Base-by-base conservation (phyloP, 495 filamentous ascomycete species). In the Daldinia concentrica region DNA sequence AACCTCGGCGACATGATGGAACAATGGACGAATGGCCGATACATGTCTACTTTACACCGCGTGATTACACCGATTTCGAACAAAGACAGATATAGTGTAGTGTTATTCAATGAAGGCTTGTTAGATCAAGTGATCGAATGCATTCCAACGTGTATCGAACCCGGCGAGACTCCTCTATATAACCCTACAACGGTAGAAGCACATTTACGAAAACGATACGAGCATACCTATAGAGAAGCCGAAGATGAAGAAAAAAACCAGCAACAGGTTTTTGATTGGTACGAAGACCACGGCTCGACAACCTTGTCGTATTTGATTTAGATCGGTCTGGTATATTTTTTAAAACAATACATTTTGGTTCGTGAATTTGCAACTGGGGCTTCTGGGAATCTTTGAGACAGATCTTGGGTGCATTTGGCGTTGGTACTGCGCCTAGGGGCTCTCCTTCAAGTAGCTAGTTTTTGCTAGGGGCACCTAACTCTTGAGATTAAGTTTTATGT, bases 1-100 rank as follows among this genome's bases (percentile, higher is more conserved):
- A 86, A 86, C 62, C 82, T 87, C 43, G 84, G 85, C 14, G 83
- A 87, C 69, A 74, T 86, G 57, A 81, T 84, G 79, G 78, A 79
- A 15, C 74, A 69, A 51, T 80, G 85, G 32, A 82, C 82, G 9
- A 83, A 82, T 6, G 84, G 84, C 2, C 70, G 78, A 48, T 86
- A 85, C 60, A 79, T 81, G 43, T 85, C 84, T 3, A 86, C 84
- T 0, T 74, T 82, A 70, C 83, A 86, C 73, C 81, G 83, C 11
- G 84, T 86, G 0, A 79, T 82, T 15, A 84, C 84, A 37, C 76
- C 76, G 2, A 62, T 81, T 2, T 81, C 82, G 0, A 81, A 76
- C 3, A 77, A 79, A 12, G 81, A 86, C 30, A 79, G 85, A 17
- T 86, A 82, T 60, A 85, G 84, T 3, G 78, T 86, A 0, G 82